Percentiles rank a stretch among this genome's conserved stretches.
phyloP scores from a whole-genome alignment of 495 filamentous ascomycete species.

The Penicillium verhagenii region DNA sequence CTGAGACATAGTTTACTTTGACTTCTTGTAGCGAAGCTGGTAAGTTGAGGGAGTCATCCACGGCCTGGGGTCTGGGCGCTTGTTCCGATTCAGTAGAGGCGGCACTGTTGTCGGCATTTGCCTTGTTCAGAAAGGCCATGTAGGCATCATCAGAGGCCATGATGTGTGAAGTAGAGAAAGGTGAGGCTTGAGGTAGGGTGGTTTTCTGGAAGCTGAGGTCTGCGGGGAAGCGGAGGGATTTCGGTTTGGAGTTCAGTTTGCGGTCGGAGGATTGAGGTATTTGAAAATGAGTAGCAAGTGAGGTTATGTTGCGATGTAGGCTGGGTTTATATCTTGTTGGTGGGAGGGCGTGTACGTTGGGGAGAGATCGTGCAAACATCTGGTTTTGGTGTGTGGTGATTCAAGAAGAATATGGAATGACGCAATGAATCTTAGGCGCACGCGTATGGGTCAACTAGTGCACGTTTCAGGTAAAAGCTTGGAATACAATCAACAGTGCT shows the following conservation, averaged over 20 bases:
- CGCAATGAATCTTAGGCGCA: conserved; percentile 33
- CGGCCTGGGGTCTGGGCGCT: conserved; percentile 51
- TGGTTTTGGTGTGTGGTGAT: conserved; percentile 10
- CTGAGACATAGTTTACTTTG: conserved; percentile 69
- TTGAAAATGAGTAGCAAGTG: not conserved
- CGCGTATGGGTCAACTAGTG: too few relatives aligned
- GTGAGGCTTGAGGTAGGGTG: conserved; percentile 2
- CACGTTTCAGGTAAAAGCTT: too few relatives aligned
- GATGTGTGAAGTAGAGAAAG: conserved; percentile 25
- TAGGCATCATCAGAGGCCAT: conserved; percentile 84
- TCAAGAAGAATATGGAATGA: conserved; percentile 34
- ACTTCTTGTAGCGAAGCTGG: conserved; percentile 56
- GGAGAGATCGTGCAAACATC: conserved; percentile 2
- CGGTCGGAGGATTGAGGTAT: not conserved
- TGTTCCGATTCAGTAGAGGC: conserved; percentile 28
- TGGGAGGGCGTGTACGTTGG: not conserved
- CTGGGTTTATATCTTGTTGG: not conserved
- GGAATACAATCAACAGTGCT: too few relatives aligned
- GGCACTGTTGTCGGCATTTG: conserved; percentile 64
- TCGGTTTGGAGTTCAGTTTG: not conserved
- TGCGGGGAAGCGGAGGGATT: conserved; percentile 10
- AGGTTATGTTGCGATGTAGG: not conserved
- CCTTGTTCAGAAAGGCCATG: conserved; percentile 78
- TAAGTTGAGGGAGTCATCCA: conserved; percentile 46
- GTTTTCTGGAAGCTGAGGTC: not conserved